phyloP scores from a whole-genome alignment of 306 rosid species.

The Sicyos baderoa region DNA sequence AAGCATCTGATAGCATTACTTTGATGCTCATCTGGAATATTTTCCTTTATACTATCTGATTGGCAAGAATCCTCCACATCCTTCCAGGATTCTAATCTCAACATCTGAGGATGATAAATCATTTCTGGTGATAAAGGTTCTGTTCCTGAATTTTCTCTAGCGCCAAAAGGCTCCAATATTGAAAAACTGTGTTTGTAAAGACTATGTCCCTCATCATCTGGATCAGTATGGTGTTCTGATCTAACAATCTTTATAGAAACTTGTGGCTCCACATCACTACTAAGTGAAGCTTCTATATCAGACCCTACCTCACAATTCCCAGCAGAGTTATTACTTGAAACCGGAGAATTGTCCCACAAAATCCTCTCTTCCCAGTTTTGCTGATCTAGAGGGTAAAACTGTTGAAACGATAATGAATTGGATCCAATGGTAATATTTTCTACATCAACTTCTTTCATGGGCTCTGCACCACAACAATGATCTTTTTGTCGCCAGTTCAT shows the following conservation, averaged over 20 bases:
- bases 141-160: constrained; percentile 35
- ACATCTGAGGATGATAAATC: constrained; percentile 73
- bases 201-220: constrained; percentile 33
- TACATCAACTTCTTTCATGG: constrained; percentile 44
- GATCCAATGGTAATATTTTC: constrained; percentile 31
- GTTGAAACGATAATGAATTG: constrained; percentile 29
- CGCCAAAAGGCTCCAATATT: constrained; percentile 53
- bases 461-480: constrained; percentile 50
- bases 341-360: constrained; percentile 79
- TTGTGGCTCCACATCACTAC: constrained; percentile 44
- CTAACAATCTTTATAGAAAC: constrained; percentile 31
- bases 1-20: constrained; percentile 39
- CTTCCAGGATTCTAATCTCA: constrained; percentile 58
- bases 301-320: constrained; percentile 56
- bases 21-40: constrained; percentile 37
- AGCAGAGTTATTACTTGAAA: constrained; percentile 31
- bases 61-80: constrained; percentile 34
- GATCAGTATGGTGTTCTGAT: constrained; percentile 25
- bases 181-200: constrained; percentile 30
- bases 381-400: constrained; percentile 77
- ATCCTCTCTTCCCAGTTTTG: constrained; percentile 84
- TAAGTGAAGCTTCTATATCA: constrained; percentile 43
- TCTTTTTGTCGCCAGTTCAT: constrained; percentile 36
- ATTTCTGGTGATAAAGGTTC: constrained; percentile 31
- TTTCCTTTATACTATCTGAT: constrained; percentile 36